These are phyloP conservation scores for Paralagenidium karlingii DNA, from an alignment of 352 stramenopile species.

Conservation along the genomic window DNA sequence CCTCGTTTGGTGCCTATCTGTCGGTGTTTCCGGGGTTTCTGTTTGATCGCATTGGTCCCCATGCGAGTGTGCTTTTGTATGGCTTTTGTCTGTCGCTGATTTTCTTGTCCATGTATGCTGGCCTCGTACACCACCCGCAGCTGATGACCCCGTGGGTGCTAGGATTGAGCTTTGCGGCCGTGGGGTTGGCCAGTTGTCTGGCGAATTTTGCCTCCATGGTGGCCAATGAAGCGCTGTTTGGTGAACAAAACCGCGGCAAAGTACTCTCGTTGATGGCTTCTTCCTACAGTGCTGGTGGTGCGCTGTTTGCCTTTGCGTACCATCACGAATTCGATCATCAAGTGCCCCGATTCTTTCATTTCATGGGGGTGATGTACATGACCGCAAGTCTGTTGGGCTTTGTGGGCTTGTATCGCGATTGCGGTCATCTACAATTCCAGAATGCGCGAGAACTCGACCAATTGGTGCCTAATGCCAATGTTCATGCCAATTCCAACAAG, in stretches of 20 bases:
- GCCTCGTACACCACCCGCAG: constrained; percentile 13
- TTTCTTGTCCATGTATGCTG: constrained; percentile 27
- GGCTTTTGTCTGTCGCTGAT: constrained; percentile 19
- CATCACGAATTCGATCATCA: constrained; percentile 36
- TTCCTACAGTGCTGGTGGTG: constrained; percentile 50
- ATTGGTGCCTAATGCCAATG: no score
- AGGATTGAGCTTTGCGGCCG: constrained; percentile 32
- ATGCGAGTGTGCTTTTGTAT: constrained; percentile 36
- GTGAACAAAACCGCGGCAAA: constrained; percentile 45
- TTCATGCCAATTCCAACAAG: no score
- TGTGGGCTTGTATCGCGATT: background rate
- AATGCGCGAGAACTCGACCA: no score
- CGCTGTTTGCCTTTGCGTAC: constrained; percentile 58
- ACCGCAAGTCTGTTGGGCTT: constrained; percentile 2
- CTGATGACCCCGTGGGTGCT: constrained; percentile 33
- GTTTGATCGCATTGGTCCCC: constrained; percentile 50
- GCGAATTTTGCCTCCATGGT: constrained; percentile 57
- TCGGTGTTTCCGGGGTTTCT: constrained; percentile 48
- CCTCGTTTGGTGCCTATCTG: constrained; percentile 69
- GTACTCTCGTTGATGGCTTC: constrained; percentile 56
- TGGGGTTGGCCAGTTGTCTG: constrained; percentile 56
- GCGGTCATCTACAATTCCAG: no score
- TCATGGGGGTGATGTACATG: constrained; percentile 25
- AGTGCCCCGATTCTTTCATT: constrained; percentile 43
- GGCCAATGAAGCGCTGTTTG: constrained; percentile 62